phyloP scores from a whole-genome alignment of 2,329 filamentous ascomycete genomes.

The Paraphoma chrysanthemicola region DNA sequence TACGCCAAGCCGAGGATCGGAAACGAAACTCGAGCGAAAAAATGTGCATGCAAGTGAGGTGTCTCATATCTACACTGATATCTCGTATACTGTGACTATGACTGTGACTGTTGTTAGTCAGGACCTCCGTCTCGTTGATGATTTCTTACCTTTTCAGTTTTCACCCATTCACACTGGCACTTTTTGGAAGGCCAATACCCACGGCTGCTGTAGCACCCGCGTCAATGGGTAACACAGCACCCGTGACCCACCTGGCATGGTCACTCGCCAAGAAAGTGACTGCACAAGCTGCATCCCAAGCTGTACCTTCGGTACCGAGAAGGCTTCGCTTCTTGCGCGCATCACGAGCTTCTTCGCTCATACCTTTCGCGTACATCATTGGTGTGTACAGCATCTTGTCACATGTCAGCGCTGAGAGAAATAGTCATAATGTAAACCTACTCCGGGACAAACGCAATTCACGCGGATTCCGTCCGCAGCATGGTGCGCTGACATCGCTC shows the following conservation, averaged over 20 bases:
- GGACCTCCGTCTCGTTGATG: too few species aligned
- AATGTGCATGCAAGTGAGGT: too few species aligned
- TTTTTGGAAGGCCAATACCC: slow-evolving; percentile 31
- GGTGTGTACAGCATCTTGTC: slow-evolving; percentile 60
- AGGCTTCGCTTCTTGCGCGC: slow-evolving; percentile 58
- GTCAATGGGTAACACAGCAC: slow-evolving; percentile 37
- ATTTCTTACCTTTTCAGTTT: neutral
- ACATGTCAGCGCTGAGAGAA: neutral
- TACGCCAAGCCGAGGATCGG: too few species aligned
- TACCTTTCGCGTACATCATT: slow-evolving; percentile 61
- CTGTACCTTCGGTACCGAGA: slow-evolving; percentile 61
- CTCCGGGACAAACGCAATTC: slow-evolving; percentile 63
- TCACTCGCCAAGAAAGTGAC: slow-evolving; percentile 61
- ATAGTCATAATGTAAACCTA: slow-evolving; percentile 6
- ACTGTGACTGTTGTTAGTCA: neutral
- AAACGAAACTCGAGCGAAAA: too few species aligned
- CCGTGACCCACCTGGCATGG: slow-evolving; percentile 61
- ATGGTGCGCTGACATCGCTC: slow-evolving; percentile 64
- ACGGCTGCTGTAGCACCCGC: slow-evolving; percentile 39
- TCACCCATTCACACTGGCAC: slow-evolving; percentile 34
- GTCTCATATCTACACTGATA: too few species aligned
- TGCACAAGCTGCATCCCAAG: slow-evolving; percentile 61
- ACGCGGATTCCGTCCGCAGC: slow-evolving; percentile 59
- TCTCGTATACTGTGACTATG: too few species aligned
- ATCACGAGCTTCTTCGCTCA: slow-evolving; percentile 59